Evolutionary conservation across 441 rosid genomes (phyloP).

Genomic region (Dalechampia spathulata): DNA sequence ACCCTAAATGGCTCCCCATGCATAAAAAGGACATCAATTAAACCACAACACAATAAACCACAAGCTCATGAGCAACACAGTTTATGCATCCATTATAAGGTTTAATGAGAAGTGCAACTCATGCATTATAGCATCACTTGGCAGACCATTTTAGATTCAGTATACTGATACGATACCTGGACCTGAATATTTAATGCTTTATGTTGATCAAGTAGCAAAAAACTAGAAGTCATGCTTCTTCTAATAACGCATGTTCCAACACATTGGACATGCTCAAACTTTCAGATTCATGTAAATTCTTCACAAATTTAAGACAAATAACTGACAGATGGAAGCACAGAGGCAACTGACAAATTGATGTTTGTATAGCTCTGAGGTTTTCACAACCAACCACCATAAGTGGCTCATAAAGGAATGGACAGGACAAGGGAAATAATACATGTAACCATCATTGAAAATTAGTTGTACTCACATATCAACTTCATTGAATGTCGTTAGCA

Average conservation of each 20-base stretch:
- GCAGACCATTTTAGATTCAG: neutral
- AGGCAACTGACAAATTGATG: neutral
- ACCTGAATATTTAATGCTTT: too few species aligned
- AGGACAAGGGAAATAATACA: too few species aligned
- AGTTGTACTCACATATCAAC: slow-evolving; percentile 78
- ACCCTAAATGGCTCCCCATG: too few species aligned
- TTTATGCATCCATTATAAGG: too few species aligned
- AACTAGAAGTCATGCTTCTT: neutral
- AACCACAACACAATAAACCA: too few species aligned
- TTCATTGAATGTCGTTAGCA: slow-evolving; percentile 97
- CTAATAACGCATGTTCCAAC: too few species aligned
- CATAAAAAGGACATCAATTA: too few species aligned
- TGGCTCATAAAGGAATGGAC: too few species aligned
- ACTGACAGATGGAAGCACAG: neutral
- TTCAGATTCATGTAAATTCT: neutral
- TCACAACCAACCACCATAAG: too few species aligned
- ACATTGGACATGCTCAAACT: neutral
- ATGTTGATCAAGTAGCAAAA: neutral
- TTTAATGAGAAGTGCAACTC: too few species aligned
- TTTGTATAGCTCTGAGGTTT: too few species aligned
- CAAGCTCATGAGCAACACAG: too few species aligned
- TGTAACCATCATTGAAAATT: neutral
- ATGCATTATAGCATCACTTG: neutral
- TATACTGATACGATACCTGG: neutral
- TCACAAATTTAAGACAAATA: neutral